A percentile compares a stretch with the other conserved stretches of the same genome.
These are phyloP conservation scores for Penicillium brevicompactum DNA, from an alignment of 2,329 filamentous ascomycete species.

Conservation along the genomic window DNA sequence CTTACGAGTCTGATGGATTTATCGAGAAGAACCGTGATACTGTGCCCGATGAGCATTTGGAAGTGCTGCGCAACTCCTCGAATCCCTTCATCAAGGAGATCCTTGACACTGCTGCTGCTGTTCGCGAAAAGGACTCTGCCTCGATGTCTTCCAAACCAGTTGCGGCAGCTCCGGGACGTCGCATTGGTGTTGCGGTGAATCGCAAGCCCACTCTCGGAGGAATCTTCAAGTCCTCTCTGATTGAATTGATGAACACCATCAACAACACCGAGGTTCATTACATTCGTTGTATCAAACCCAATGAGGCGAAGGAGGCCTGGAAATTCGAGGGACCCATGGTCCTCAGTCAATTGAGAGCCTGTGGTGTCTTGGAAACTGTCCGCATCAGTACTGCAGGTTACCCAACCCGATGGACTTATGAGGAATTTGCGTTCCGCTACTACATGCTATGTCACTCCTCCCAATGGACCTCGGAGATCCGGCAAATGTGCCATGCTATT, in stretches of 20 bases:
- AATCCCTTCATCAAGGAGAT: conserved; percentile 86
- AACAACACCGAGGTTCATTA: conserved; percentile 98
- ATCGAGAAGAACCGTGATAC: conserved; percentile 99
- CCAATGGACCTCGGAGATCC: conserved; percentile 91
- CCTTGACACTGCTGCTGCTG: conserved; percentile 78
- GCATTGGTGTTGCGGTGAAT: conserved; percentile 89
- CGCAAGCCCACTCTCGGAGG: conserved; percentile 95
- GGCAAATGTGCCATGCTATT: conserved; percentile 91
- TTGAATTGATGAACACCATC: conserved; percentile 97
- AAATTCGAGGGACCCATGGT: conserved; percentile 99
- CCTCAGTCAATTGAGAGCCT: conserved; percentile 91
- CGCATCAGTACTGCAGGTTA: conserved; percentile 97
- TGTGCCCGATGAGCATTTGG: conserved; percentile 97
- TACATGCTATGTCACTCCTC: conserved; percentile 94
- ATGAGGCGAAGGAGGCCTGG: conserved; percentile 95
- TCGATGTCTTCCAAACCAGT: conserved; percentile 73
- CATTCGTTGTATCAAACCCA: conserved; percentile 98
- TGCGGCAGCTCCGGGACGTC: conserved; percentile 69
- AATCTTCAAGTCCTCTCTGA: conserved; percentile 97
- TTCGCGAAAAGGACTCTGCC: conserved; percentile 82
- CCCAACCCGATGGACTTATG: conserved; percentile 97
- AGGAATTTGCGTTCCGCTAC: conserved; percentile 95
- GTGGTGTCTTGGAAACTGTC: conserved; percentile 97
- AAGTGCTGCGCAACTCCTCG: conserved; percentile 78
- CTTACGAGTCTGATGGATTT: conserved; percentile 97